Base-by-base conservation (phyloP, 192 early-diverging fungal genomes). In the Backusella parvicylindrica region DNA sequence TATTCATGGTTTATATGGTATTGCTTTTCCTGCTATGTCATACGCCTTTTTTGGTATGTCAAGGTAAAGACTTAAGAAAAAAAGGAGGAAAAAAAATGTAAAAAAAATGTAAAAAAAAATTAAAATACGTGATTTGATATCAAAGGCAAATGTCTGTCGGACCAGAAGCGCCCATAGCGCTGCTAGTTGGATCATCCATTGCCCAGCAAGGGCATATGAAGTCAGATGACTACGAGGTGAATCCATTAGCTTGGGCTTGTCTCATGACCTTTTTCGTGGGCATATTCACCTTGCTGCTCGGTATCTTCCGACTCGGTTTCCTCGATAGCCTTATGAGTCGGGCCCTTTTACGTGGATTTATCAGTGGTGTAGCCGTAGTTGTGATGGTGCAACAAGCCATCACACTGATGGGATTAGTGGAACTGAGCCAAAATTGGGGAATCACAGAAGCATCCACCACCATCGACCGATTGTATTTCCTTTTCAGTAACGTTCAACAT, bases 301-400 rank as follows among this genome's bases (percentile, higher is more conserved):
- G 98, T 11, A 93, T 98, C 81, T 94, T 99, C 80, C 89, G 98
- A 33, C 87, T 99, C 21, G 98, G 98, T n/a, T 99, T 99, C 79
- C 77, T 99, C 50, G 98, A 99, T 81, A 97, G 96, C 9, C 90
- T 99, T 36, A 87, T 99, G 67, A 95, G 93, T 11, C 90, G 95
- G 64, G 94, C 97, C 6, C 84, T 98, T 18, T 76, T 99, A 68
- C 88, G 97, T 12, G 98, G 98, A 13, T 98, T 99, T 77, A 94
- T 98, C 50, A 91, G 93, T 40, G 98, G 96, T 35, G 95, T 97
- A 1, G 98, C 96, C 3, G 82, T 95, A 31, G 96, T 98, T 3
- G 88, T 99, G n/a, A 91, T 97, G 71, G 92, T 97, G 56, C 93
- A 97, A 75, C 96, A 98, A 85, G 76, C 83, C 16, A 88, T 91